These are phyloP conservation scores for Cryphonectria naterciae DNA, from an alignment of 2,329 filamentous ascomycete species.

Conservation along the genomic window DNA sequence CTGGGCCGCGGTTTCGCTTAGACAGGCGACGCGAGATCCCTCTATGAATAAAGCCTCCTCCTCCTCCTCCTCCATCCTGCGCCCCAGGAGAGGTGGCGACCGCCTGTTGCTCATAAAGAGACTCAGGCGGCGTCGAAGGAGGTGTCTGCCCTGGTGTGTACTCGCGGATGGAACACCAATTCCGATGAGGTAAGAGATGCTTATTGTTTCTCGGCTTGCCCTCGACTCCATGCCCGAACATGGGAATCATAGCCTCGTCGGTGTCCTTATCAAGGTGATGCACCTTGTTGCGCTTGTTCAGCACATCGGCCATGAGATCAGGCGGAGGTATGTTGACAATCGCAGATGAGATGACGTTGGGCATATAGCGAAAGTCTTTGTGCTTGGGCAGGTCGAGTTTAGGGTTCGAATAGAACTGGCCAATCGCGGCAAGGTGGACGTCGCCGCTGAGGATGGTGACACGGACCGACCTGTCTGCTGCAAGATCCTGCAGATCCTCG, in stretches of 20 bases:
- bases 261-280: slow-evolving; percentile 76
- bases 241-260: slow-evolving; percentile 93
- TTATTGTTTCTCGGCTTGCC: slow-evolving; percentile 91
- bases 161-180: slow-evolving; percentile 91
- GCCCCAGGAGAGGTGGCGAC: slow-evolving; percentile 44
- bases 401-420: slow-evolving; percentile 93
- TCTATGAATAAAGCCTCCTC: slow-evolving; percentile 29
- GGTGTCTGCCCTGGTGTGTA: slow-evolving; percentile 80
- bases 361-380: slow-evolving; percentile 94
- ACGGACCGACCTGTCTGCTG: slow-evolving; percentile 88
- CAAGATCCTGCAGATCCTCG: slow-evolving; percentile 89
- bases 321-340: slow-evolving; percentile 92
- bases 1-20: slow-evolving; percentile 39
- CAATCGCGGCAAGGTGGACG: slow-evolving; percentile 88
- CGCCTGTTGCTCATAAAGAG: slow-evolving; percentile 48
- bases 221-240: slow-evolving; percentile 89
- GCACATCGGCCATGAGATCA: slow-evolving; percentile 83
- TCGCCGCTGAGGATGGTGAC: slow-evolving; percentile 93
- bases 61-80: slow-evolving; percentile 26
- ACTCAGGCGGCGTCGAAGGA: slow-evolving; percentile 64
- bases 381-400: slow-evolving; percentile 82
- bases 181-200: slow-evolving; percentile 82
- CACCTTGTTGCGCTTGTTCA: slow-evolving; percentile 90
- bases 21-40: slow-evolving; percentile 53
- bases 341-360: slow-evolving; percentile 90